Conservation (phyloP, 192 early-diverging fungal genomes). For the Allomyces macrogynus region DNA sequence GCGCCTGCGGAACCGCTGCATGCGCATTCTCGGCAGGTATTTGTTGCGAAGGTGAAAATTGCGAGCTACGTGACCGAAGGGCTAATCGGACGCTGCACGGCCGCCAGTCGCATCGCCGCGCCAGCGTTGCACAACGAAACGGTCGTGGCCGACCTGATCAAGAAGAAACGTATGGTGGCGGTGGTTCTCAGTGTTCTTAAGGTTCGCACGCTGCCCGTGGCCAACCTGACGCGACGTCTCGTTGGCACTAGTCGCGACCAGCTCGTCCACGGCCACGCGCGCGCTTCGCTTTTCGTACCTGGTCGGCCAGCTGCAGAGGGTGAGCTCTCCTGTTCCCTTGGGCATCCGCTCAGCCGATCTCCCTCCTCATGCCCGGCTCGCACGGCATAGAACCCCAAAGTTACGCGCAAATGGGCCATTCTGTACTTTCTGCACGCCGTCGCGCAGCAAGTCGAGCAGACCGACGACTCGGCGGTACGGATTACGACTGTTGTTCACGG, state of each 20-base stretch:
- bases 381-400: background rate
- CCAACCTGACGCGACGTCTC: too few species aligned
- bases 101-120: conserved; percentile 26
- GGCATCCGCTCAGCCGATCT: background rate
- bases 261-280: conserved; percentile 3
- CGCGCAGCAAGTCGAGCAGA: conserved; percentile 13
- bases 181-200: background rate
- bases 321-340: conserved; percentile 11
- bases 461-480: conserved; percentile 3
- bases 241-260: too few species aligned
- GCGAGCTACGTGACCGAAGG: too few species aligned
- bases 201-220: too few species aligned
- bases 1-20: background rate
- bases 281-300: conserved; percentile 39
- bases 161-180: conserved; percentile 33
- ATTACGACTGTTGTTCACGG: conserved; percentile 2
- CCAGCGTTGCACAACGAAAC: conserved; percentile 30
- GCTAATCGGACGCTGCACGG: too few species aligned
- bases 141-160: conserved; percentile 34
- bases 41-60: background rate
- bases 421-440: conserved; percentile 29
- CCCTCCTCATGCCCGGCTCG: background rate
- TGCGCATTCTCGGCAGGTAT: conserved; percentile 9
- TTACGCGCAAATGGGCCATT: conserved; percentile 35
- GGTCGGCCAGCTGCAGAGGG: conserved; percentile 23